phyloP scores from a whole-genome alignment of 345 rosid genomes.

The Sisymbrium irio region DNA sequence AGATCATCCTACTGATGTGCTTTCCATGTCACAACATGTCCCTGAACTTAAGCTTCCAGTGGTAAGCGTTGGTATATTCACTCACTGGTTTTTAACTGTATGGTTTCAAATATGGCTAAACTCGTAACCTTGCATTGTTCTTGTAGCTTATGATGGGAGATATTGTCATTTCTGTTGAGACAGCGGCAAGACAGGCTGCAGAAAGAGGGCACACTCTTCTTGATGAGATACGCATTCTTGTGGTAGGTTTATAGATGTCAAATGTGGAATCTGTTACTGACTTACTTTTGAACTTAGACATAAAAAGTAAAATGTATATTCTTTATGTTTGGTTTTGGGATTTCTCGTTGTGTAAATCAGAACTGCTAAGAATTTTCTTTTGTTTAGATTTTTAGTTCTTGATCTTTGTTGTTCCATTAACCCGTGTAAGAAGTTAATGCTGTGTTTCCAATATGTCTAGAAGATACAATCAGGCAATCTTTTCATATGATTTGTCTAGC shows the following conservation, averaged over 20 bases:
- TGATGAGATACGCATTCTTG: constrained; percentile 88
- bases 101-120: background rate
- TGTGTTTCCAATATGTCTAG: background rate
- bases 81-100: background rate
- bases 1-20: constrained; percentile 95
- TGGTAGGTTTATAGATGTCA: constrained; percentile 48
- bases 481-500: background rate
- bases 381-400: background rate
- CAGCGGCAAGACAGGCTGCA: constrained; percentile 88
- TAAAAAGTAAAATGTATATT: background rate
- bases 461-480: background rate
- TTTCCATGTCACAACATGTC: constrained; percentile 85
- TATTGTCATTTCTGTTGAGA: constrained; percentile 86
- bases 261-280: too few species aligned
- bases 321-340: background rate
- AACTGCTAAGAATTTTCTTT: background rate
- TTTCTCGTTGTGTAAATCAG: background rate
- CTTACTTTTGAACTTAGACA: constrained; percentile 1
- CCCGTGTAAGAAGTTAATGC: background rate
- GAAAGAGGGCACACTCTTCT: constrained; percentile 87
- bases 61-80: constrained; percentile 40
- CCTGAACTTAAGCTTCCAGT: constrained; percentile 78
- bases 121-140: constrained; percentile 5
- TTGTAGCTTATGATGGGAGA: constrained; percentile 96
- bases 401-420: constrained; percentile 3